A percentile compares a stretch with the other conserved stretches of the same genome.
Evolutionary conservation across 2,329 filamentous ascomycete genomes (phyloP).

Genomic region (Epichloe elymi): DNA sequence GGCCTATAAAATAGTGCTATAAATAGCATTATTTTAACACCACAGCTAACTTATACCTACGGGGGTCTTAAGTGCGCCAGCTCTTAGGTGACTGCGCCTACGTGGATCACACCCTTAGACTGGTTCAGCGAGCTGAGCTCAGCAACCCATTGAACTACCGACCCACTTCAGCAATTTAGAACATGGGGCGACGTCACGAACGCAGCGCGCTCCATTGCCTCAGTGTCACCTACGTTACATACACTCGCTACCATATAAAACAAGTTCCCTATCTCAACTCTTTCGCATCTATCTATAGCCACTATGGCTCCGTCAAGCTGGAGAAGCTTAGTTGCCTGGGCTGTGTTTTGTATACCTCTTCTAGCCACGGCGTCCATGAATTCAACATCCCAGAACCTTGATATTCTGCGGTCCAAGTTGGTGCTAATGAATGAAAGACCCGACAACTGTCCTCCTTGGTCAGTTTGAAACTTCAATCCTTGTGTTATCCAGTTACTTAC

Average conservation of each 20-base stretch:
- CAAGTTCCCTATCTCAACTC: background rate
- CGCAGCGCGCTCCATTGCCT: background rate
- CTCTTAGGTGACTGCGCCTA: too few relatives aligned
- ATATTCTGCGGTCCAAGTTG: constrained; percentile 52
- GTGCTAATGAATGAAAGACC: constrained; percentile 62
- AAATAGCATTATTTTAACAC: too few relatives aligned
- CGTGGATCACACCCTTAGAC: too few relatives aligned
- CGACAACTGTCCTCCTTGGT: constrained; percentile 68
- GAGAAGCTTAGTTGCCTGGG: constrained; percentile 26
- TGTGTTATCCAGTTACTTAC: constrained; percentile 5
- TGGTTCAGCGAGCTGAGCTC: background rate
- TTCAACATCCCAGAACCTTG: constrained; percentile 47
- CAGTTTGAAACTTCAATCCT: constrained; percentile 10
- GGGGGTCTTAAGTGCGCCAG: too few relatives aligned
- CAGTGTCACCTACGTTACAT: too few relatives aligned
- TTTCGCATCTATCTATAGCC: constrained; percentile 10
- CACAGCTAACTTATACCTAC: too few relatives aligned
- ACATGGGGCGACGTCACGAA: background rate
- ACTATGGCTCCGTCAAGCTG: constrained; percentile 27
- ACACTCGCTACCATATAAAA: too few relatives aligned
- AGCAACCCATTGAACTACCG: background rate
- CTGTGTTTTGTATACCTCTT: constrained; percentile 27
- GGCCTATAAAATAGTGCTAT: too few relatives aligned
- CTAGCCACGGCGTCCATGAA: constrained; percentile 27
- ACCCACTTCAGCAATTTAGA: background rate